phyloP scores from a whole-genome alignment of 257 asterid genomes.

The Solanum chilense region DNA sequence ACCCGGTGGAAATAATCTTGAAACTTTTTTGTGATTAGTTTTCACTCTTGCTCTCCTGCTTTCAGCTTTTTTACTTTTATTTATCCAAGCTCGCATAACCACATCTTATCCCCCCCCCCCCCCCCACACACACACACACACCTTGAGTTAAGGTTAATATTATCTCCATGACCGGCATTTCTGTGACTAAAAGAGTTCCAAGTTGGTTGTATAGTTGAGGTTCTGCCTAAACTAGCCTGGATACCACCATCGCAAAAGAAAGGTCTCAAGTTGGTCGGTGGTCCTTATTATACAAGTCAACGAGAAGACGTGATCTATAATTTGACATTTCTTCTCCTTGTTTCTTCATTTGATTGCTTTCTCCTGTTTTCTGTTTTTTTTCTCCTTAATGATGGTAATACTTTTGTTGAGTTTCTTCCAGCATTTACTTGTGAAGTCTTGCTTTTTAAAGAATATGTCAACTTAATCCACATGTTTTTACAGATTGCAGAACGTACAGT shows the following conservation, averaged over 20 bases:
- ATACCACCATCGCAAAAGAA: not conserved
- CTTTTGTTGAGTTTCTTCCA: not conserved
- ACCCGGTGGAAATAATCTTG: not conserved
- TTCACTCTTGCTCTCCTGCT: not conserved
- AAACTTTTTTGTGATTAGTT: not conserved
- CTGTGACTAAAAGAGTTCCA: not conserved
- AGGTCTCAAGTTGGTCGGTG: not conserved
- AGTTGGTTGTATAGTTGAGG: not conserved
- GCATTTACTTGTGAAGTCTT: not conserved
- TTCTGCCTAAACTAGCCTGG: not conserved
- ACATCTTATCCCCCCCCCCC: not conserved
- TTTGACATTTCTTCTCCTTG: not conserved
- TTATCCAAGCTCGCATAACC: not conserved
- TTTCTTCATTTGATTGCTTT: not conserved
- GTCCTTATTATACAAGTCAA: not conserved
- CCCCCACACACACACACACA: too few species aligned
- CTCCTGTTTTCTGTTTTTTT: not conserved
- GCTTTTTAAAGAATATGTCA: not conserved
- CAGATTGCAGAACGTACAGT: slow-evolving; percentile 58
- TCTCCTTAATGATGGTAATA: not conserved
- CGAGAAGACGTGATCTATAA: not conserved
- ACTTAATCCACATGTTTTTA: not conserved
- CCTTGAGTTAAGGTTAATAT: not conserved
- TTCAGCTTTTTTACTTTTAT: not conserved
- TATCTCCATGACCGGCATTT: not conserved